Base-by-base conservation (phyloP, 768 basidiomycete genomes). In the Tylopilus vinaceipallidus region DNA sequence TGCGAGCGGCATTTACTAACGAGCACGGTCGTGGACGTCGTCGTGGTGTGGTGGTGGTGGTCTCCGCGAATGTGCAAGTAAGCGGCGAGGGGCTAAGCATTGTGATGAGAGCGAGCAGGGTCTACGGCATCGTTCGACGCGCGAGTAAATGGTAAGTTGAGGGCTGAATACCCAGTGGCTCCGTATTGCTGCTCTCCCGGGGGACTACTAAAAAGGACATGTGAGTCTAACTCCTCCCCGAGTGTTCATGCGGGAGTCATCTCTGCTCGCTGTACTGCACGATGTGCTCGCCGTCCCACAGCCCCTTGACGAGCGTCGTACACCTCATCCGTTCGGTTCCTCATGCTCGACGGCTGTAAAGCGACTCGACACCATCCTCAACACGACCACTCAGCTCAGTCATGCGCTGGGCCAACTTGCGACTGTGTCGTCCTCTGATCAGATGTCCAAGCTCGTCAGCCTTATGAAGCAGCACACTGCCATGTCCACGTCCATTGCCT, bases 371-470 rank as follows among this genome's bases (percentile, higher is more conserved):
- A 72, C 79, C 19, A 63, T 84, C 11, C 71, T 83, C 42, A 71
- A 78, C 45, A 67, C 77, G 10, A 73, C 81, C 12, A 71, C 75
- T 33, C 76, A 81, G 56, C 64, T 85, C 13, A 75, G 76, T 3
- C 70, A 77, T 61, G 83, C 82, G 0, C 67, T 88, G 23, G 71
- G 56, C 9, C 66, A 75, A 23, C 61, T 76, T 42, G 80, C 81
- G 20, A 43, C 50, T 56, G 53, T 75, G 14, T 65, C 81, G 7
- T 67, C 75, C 11, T 73, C 78, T 8, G 73, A 81, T 53, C 73
- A 78, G 24, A 83, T 84, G 42, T 75, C 83, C 13, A 89, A 88
- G 57, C 73, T 88, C 6, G 73, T 86, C 29, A 86, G 86, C 14
- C 73, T 82, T 22, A 71, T 88, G 58, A 80, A 84, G 24, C 84